phyloP scores from a whole-genome alignment of 164 flowering plant species.

The Liriodendron chinense region DNA sequence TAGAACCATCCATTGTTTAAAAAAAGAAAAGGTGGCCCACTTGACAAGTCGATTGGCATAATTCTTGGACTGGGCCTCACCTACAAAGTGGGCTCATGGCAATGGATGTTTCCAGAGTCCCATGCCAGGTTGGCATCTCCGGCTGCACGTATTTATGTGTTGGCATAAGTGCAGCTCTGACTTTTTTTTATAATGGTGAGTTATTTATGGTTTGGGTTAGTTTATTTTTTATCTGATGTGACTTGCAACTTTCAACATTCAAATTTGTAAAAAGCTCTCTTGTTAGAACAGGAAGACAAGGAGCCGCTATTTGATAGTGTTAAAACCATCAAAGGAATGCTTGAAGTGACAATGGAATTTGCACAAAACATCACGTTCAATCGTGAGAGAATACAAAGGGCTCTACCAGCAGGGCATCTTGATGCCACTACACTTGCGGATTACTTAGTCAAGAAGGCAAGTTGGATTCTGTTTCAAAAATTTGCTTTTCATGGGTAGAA shows the following conservation, averaged over 20 bases:
- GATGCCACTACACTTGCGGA: constrained; percentile 99
- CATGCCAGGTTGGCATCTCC: too few relatives aligned
- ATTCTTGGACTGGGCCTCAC: background rate
- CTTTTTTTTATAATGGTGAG: background rate
- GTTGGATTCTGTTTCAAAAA: too few relatives aligned
- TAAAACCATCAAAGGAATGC: constrained; percentile 82
- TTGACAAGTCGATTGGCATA: background rate
- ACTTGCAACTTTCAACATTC: background rate
- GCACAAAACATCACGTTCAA: constrained; percentile 89
- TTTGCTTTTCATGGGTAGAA: too few relatives aligned
- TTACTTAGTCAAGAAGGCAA: constrained; percentile 91
- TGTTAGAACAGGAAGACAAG: constrained; percentile 79
- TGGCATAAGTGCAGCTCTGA: too few relatives aligned
- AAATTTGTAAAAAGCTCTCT: background rate
- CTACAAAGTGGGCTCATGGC: background rate
- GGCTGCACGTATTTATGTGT: too few relatives aligned
- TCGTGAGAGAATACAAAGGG: constrained; percentile 57
- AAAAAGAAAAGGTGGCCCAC: background rate
- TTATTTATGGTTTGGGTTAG: background rate
- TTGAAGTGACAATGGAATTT: constrained; percentile 93
- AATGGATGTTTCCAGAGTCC: background rate
- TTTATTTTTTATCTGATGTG: background rate
- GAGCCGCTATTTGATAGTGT: constrained; percentile 96
- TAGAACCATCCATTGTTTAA: background rate
- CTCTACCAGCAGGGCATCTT: constrained; percentile 95